Evolutionary conservation across 352 stramenopile genomes (phyloP).

Genomic region (Elongisporangium prolatum): DNA sequence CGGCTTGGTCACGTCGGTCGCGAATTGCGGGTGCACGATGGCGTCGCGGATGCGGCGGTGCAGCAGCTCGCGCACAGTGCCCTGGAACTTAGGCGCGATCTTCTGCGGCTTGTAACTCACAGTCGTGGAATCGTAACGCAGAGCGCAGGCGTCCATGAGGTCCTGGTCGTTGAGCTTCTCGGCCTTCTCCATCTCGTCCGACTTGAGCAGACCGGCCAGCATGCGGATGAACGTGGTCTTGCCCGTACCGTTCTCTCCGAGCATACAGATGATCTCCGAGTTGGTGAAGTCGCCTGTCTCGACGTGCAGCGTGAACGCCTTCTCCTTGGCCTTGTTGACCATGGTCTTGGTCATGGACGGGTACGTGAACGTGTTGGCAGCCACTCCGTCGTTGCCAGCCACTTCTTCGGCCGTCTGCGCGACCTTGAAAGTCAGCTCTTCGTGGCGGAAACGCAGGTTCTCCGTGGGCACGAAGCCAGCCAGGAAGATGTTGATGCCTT

Average conservation of each 20-base stretch:
- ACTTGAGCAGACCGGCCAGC: slow-evolving; percentile 98
- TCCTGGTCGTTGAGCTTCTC: slow-evolving; percentile 66
- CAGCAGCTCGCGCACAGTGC: slow-evolving; percentile 96
- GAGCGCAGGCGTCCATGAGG: slow-evolving; percentile 66
- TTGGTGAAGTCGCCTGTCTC: slow-evolving; percentile 96
- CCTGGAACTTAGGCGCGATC: slow-evolving; percentile 93
- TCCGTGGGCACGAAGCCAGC: slow-evolving; percentile 99
- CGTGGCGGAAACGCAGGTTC: slow-evolving; percentile 98
- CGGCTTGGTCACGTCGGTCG: slow-evolving; percentile 98
- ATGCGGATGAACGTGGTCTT: slow-evolving; percentile 99
- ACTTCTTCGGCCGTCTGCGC: slow-evolving; percentile 91
- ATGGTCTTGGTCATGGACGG: slow-evolving; percentile 99
- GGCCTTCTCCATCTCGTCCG: slow-evolving; percentile 92
- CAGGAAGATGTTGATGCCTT: slow-evolving; percentile 99
- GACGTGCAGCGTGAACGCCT: slow-evolving; percentile 98
- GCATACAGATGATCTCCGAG: slow-evolving; percentile 98
- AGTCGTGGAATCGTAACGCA: slow-evolving; percentile 80
- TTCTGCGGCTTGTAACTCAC: slow-evolving; percentile 99
- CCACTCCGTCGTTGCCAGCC: slow-evolving; percentile 78
- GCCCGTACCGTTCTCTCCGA: slow-evolving; percentile 99
- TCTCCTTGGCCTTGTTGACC: slow-evolving; percentile 91
- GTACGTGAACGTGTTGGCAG: slow-evolving; percentile 93
- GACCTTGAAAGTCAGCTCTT: slow-evolving; percentile 99
- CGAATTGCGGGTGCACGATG: slow-evolving; percentile 98
- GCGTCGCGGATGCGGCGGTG: slow-evolving; percentile 97